phyloP scores from a whole-genome alignment of 164 flowering plant species.

The Macadamia integrifolia region DNA sequence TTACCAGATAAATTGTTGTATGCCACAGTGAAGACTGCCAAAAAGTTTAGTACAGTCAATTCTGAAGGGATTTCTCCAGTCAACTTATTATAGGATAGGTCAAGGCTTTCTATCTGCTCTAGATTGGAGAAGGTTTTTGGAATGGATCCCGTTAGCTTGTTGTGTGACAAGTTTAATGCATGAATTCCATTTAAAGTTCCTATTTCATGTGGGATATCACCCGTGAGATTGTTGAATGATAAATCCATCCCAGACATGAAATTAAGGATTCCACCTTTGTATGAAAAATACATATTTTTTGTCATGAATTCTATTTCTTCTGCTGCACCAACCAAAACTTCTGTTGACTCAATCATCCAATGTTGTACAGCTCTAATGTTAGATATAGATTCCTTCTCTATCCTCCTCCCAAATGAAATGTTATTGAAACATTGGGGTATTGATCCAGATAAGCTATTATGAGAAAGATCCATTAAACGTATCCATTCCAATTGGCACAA shows the following conservation, averaged over 20 bases:
- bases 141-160: too few relatives aligned
- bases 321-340: too few relatives aligned
- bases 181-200: conserved; percentile 9
- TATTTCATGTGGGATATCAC: conserved; percentile 20
- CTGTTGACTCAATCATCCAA: too few relatives aligned
- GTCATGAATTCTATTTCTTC: conserved; percentile 11
- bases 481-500: too few relatives aligned
- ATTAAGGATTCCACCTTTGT: neutral
- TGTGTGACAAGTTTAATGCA: conserved; percentile 11
- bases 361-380: too few relatives aligned
- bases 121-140: too few relatives aligned
- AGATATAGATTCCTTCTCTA: too few relatives aligned
- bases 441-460: neutral
- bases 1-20: too few relatives aligned
- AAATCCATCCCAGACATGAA: conserved; percentile 13
- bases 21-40: conserved; percentile 13
- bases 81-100: conserved; percentile 24
- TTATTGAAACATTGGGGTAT: neutral
- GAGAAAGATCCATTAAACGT: too few relatives aligned
- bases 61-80: conserved; percentile 19
- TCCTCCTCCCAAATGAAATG: neutral
- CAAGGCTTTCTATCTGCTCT: too few relatives aligned
- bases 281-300: conserved; percentile 5
- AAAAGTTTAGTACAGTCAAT: conserved; percentile 2
- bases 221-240: neutral